Conservation (phyloP, 106 monocot genomes). For the Ottelia alismoides region DNA sequence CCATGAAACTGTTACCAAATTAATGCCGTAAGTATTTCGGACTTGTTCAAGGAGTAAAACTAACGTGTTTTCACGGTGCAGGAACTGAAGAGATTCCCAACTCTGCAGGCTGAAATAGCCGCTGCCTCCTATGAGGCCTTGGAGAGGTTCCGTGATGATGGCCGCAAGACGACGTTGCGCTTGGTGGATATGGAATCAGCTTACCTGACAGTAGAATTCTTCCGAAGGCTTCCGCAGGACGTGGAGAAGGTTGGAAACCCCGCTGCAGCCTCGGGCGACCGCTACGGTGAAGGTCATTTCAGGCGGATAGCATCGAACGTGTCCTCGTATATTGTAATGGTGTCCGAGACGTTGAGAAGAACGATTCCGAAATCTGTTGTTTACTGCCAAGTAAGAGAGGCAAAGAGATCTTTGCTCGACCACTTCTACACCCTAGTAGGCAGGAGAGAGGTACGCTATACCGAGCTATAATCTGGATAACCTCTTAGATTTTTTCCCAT, state of each 20-base stretch:
- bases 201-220: constrained; percentile 74
- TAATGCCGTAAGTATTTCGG: not conserved
- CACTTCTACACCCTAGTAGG: constrained; percentile 64
- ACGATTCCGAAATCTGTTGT: constrained; percentile 74
- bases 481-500: too few relatives aligned
- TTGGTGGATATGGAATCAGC: constrained; percentile 76
- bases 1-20: not conserved
- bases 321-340: constrained; percentile 62
- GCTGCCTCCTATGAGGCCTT: constrained; percentile 54
- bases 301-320: constrained; percentile 84
- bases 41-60: not conserved
- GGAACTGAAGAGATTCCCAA: constrained; percentile 68
- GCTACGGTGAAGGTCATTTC: constrained; percentile 48
- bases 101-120: constrained; percentile 56
- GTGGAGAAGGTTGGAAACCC: constrained; percentile 37
- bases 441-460: constrained; percentile 11
- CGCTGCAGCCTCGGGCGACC: constrained; percentile 7
- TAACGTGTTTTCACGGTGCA: too few relatives aligned
- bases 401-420: constrained; percentile 57
- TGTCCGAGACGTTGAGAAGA: constrained; percentile 48
- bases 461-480: too few relatives aligned
- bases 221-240: constrained; percentile 76
- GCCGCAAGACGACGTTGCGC: constrained; percentile 51
- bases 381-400: constrained; percentile 85
- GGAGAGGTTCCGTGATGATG: constrained; percentile 66